Percentiles rank a stretch among this genome's conserved stretches.
Evolutionary conservation across 306 rosid genomes (phyloP).

Genomic region (Quercus suber): DNA sequence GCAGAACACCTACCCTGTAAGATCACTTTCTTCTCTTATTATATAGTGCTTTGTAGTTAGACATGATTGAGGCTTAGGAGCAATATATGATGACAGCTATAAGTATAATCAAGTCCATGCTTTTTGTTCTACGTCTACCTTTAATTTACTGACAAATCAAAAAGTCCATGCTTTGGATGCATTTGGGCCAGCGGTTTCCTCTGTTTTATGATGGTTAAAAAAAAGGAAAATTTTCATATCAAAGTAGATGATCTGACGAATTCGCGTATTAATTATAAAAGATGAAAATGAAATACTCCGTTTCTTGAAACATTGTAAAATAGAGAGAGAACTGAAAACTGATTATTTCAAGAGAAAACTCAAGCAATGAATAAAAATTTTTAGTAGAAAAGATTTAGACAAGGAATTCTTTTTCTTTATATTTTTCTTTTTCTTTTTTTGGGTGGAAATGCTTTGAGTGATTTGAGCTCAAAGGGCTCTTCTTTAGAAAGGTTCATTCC

Average conservation of each 20-base stretch:
- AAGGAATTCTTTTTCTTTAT: not conserved
- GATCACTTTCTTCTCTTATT: constrained; percentile 9
- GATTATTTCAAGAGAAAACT: too few species aligned
- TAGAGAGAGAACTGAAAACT: not conserved
- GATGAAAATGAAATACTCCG: too few species aligned
- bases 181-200: not conserved
- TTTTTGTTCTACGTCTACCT: not conserved
- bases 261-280: too few species aligned
- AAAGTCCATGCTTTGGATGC: too few species aligned
- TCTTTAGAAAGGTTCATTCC: too few species aligned
- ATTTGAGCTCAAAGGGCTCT: not conserved
- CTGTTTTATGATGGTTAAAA: not conserved
- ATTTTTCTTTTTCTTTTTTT: not conserved
- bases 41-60: not conserved
- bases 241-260: too few species aligned
- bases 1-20: constrained; percentile 68
- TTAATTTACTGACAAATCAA: too few species aligned
- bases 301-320: not conserved
- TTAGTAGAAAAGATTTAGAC: not conserved
- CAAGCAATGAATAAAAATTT: not conserved
- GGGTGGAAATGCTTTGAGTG: not conserved
- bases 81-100: not conserved
- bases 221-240: too few species aligned
- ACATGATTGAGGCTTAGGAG: not conserved
- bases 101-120: not conserved